Conservation (phyloP, 1,139 yeast species). For the Suhomyces bolitotheri region DNA sequence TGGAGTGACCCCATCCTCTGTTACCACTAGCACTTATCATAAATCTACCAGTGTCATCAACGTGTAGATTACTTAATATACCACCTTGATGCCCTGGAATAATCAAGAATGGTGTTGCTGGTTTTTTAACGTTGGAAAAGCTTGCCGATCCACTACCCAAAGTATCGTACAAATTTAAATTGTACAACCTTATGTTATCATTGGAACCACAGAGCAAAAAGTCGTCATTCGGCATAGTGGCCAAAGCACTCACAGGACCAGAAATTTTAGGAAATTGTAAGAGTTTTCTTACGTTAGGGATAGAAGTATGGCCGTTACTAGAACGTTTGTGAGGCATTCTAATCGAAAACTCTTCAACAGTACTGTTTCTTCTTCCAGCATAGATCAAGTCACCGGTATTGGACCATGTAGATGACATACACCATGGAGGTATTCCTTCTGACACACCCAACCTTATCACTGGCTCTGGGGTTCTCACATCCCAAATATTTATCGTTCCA, state of each 20-base stretch:
- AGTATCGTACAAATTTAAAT: conserved; percentile 54
- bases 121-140: conserved; percentile 29
- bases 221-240: conserved; percentile 77
- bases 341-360: conserved; percentile 82
- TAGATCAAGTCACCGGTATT: conserved; percentile 74
- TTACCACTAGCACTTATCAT: conserved; percentile 92
- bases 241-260: conserved; percentile 85
- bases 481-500: conserved; percentile 86
- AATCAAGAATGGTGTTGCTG: conserved; percentile 58
- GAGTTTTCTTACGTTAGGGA: conserved; percentile 54
- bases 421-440: conserved; percentile 86
- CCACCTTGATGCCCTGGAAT: conserved; percentile 68
- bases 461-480: conserved; percentile 55
- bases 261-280: conserved; percentile 82
- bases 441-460: conserved; percentile 59
- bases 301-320: conserved; percentile 22
- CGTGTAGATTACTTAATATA: conserved; percentile 55
- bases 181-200: conserved; percentile 87
- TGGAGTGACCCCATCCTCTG: conserved; percentile 89
- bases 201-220: conserved; percentile 84
- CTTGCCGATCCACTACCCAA: conserved; percentile 11
- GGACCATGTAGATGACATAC: conserved; percentile 92
- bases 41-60: conserved; percentile 86
- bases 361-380: conserved; percentile 86
- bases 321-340: conserved; percentile 51